Evolutionary conservation across 106 monocot genomes (phyloP).

Genomic region (Acanthochlamys bracteata): DNA sequence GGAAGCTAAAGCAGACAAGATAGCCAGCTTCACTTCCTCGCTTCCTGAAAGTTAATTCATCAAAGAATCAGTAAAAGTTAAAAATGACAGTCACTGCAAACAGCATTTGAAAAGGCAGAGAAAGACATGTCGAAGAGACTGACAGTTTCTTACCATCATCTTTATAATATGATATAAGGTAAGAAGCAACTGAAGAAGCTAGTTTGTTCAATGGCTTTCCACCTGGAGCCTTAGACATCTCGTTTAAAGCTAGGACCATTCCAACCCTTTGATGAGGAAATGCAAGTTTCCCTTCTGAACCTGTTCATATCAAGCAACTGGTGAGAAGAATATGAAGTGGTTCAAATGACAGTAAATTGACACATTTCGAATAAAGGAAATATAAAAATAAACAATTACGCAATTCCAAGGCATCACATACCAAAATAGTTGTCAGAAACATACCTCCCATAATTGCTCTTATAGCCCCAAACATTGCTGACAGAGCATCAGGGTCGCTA

Average conservation of each 20-base stretch:
- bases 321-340: not conserved
- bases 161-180: slow-evolving; percentile 79
- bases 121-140: no score
- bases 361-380: not conserved
- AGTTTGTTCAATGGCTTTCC: slow-evolving; percentile 62
- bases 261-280: slow-evolving; percentile 85
- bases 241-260: slow-evolving; percentile 71
- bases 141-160: slow-evolving; percentile 49
- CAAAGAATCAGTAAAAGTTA: slow-evolving; percentile 2
- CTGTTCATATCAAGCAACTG: slow-evolving; percentile 24
- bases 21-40: slow-evolving; percentile 90
- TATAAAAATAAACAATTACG: no score
- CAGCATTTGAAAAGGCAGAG: not conserved
- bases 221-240: slow-evolving; percentile 59
- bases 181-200: slow-evolving; percentile 45
- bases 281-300: slow-evolving; percentile 87
- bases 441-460: slow-evolving; percentile 74
- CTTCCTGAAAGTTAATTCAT: slow-evolving; percentile 41
- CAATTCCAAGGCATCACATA: no score
- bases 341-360: not conserved
- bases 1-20: slow-evolving; percentile 63
- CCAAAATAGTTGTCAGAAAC: no score
- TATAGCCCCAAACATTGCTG: slow-evolving; percentile 55
- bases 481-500: slow-evolving; percentile 78
- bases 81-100: not conserved